Evolutionary conservation across 2,329 filamentous ascomycete species (phyloP), one percentile per base, ranked within the genome.

Genomic region (Sphaceloma murrayae): DNA sequence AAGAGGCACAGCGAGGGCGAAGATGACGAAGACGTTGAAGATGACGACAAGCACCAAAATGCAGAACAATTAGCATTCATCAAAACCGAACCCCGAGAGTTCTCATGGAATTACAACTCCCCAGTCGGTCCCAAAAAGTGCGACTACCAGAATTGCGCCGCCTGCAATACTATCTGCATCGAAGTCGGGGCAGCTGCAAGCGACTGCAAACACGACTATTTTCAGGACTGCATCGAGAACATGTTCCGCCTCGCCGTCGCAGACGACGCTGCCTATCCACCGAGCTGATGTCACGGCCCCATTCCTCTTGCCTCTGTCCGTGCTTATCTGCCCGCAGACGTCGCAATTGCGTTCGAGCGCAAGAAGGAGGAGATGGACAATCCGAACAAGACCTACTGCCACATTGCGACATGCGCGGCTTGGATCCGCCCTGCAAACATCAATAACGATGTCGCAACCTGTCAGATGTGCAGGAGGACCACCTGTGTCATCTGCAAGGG

Each of bases 401-500:
- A 65, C 19, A 40, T 33, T 0, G 44, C 56, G 0, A 34, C 49
- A 0, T 77, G 74, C 46, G 68, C 64, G 0, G 48, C 53, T 0
- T 77, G 76, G 50, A 66, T 77, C 6, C 58, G 53, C 0, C 50
- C 53, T 0, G 19, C 47, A 1, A 51, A 49, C 6, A 64, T 70
- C 27, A 2, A 44, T 0, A 49, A 46, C 3, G 56, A 63, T 0
- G 21, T 60, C 0, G 73, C 61, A 0, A 56, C 40, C 0, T 78
- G 74, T 29, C 38, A 46, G 1, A 14, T 51, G 0, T 78, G 75
- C 47, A 0, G 21, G 0, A 29, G 13, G 0, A 48, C 17, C 1
- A 78, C 74, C 0, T 79, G 74, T 49, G 54, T 50, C 0, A 52
- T 56, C 0, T 79, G 75, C 61, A 77, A 77, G 39, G 22, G 19